Percentiles rank a stretch among this genome's conserved stretches.
Evolutionary conservation across 148 eudicot genomes (phyloP).

Genomic region (Cornus kousa): DNA sequence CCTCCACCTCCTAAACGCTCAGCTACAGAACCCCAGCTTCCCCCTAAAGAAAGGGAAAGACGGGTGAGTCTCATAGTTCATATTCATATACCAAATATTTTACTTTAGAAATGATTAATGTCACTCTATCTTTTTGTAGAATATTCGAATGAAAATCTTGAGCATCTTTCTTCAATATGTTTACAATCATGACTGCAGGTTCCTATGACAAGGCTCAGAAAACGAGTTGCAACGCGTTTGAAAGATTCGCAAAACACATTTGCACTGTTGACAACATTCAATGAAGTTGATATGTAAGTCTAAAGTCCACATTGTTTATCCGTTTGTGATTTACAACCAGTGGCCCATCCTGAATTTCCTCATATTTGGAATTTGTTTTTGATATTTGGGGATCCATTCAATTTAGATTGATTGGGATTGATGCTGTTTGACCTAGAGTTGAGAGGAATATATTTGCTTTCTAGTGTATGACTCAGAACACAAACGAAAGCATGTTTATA

Average conservation of each 20-base stretch:
- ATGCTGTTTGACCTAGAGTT: background rate
- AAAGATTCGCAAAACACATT: constrained; percentile 96
- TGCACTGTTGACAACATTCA: constrained; percentile 92
- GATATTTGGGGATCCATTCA: constrained; percentile 2
- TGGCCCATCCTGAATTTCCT: background rate
- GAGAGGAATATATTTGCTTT: background rate
- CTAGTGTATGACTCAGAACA: background rate
- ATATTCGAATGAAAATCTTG: background rate
- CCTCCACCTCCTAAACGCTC: constrained; percentile 48
- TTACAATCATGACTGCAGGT: constrained; percentile 44
- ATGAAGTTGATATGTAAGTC: constrained; percentile 94
- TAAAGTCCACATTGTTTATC: background rate
- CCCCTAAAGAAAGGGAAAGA: constrained; percentile 98
- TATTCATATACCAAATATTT: background rate
- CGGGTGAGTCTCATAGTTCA: constrained; percentile 45
- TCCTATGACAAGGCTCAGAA: constrained; percentile 96
- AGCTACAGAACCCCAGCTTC: constrained; percentile 84
- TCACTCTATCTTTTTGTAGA: background rate
- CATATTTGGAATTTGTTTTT: background rate
- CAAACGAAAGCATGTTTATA: background rate
- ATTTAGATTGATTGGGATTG: background rate
- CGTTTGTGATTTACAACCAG: background rate
- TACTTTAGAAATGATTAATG: background rate
- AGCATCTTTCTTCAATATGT: background rate
- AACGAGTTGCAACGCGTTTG: constrained; percentile 90